phyloP scores from a whole-genome alignment of 441 rosid species.

The Biscutella laevigata region DNA sequence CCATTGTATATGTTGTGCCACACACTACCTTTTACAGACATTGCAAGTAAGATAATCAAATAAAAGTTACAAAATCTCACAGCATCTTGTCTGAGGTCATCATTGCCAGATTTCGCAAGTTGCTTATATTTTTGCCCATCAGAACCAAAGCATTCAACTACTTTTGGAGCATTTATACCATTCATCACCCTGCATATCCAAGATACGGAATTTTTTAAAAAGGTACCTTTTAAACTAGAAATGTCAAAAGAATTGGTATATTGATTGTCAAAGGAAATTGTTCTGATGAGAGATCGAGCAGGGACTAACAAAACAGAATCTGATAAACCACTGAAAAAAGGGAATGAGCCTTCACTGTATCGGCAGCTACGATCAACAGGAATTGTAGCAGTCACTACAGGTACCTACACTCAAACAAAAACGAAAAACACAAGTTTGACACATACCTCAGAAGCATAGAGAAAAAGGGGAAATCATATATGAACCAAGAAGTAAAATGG shows the following conservation, averaged over 20 bases:
- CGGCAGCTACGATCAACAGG: conserved; percentile 72
- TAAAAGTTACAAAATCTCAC: conserved; percentile 35
- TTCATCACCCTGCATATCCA: conserved; percentile 71
- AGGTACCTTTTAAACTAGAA: conserved; percentile 12
- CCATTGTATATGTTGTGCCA: conserved; percentile 9
- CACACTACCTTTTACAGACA: background rate
- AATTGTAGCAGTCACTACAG: conserved; percentile 85
- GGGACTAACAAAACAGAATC: conserved; percentile 63
- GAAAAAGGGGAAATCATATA: background rate
- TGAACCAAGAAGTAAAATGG: conserved; percentile 10
- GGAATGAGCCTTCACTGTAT: conserved; percentile 79
- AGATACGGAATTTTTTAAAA: conserved; percentile 15
- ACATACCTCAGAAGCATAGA: background rate
- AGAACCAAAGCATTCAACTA: conserved; percentile 90
- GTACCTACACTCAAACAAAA: conserved; percentile 51
- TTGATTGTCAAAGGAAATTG: conserved; percentile 7
- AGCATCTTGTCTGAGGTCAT: conserved; percentile 99
- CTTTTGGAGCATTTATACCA: conserved; percentile 95
- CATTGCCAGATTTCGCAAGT: conserved; percentile 96
- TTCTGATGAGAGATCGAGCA: background rate
- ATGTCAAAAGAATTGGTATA: conserved; percentile 2
- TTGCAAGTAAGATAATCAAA: background rate
- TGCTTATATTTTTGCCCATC: conserved; percentile 89
- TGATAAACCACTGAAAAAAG: conserved; percentile 72
- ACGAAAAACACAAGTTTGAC: background rate